Base-by-base conservation (phyloP, 192 early-diverging fungal species). In the Podila minutissima region DNA sequence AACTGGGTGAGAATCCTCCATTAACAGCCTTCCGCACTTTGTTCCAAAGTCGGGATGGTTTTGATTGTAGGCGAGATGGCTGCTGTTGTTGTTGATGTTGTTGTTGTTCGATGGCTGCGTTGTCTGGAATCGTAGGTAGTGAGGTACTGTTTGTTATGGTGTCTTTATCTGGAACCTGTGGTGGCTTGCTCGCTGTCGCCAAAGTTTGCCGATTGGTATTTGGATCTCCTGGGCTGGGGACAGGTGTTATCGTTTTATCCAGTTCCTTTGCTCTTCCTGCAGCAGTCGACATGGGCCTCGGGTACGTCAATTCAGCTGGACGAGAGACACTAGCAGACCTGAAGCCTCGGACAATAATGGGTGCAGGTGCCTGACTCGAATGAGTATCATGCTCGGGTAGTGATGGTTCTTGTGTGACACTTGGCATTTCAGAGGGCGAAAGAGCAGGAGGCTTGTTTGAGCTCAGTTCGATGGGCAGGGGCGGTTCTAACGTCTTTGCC, bases 301-400 rank as follows among this genome's bases (percentile, higher is more conserved):
- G 24, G 28, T 32, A 69, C 22, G 31, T 32, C 24, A n/a, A 24
- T 35, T 59, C 33, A 20, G 22, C 22, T 4, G 48, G 57, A 15
- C 20, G 26, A 33, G 60, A 19, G 22, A 41, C 24, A 46, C 61
- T 41, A 0, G 67, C 12, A 13, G 74, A 75, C 4, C 62, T 69
- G 55, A 75, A 75, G 11, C 74, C 74, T 48, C 74, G 41, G 12
- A 75, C 62, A 15, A 75, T 31, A 28, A 75, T 75, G 6, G 66
- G 67, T 37, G 51, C 13, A 4, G 60, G 28, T 31, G 20, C 15
- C 2, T 37, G 35, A 37, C 6, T 37, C 35, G 10, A 37, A 0
- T 51, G 48, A 50, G 6, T 24, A 51, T 66, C 24, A 29, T n/a
- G 64, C 13, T 1, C 12, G 46, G 1, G 38, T 38, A 4, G 15